Base-by-base conservation (phyloP, 2,329 filamentous ascomycete species). In the Curvularia verruculosa region DNA sequence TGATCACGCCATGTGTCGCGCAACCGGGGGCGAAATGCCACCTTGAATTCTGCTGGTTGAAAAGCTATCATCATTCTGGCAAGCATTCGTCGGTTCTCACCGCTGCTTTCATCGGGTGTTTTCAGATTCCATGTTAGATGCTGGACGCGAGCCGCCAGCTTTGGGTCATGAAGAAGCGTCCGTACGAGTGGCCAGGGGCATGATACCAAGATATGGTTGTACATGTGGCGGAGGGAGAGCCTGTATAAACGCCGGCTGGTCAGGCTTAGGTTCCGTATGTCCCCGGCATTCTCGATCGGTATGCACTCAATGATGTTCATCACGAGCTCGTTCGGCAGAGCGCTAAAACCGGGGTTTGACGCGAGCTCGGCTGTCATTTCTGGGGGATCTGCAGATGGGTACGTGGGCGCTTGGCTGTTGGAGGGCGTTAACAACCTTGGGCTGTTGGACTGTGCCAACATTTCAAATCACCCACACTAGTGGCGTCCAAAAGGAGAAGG, bases 251-350 rank as follows among this genome's bases (percentile, higher is more conserved):
- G 54, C 9, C 54, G 49, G 18, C 49, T 53, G 40, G 24, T 53
- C 29, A 53, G 37, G 18, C 54, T 49, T 10, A 56, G 49, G 37
- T 18, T 47, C 43, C 26, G 37, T 46, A 52, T 46, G 23, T 56
- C 54, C 36, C 24, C 13, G 29, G 28, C 21, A 18, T 36, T 52
- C 6, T 56, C 49, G n/a, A 52, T 36, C 15, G 49, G 49, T 9
- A 56, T 52, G 34, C 41, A 39, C 12, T 56, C 54, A 43, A 56
- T 52, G 29, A 56, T 56, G 13, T 26, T 28, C 28, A 56, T 52
- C 12, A 56, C 21, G n/a, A 56, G 23, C 23, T 56, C 54, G 36
- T 52, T 56, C 34, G 54, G 54, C 26, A 56, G 49, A 41, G 19
- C 36, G 47, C 24, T 3, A 23, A 56, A 52, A 36, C 40, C 34